These are phyloP conservation scores for Lolium multiflorum DNA, from an alignment of 176 grass and related monocot genomes.

Conservation along the genomic window DNA sequence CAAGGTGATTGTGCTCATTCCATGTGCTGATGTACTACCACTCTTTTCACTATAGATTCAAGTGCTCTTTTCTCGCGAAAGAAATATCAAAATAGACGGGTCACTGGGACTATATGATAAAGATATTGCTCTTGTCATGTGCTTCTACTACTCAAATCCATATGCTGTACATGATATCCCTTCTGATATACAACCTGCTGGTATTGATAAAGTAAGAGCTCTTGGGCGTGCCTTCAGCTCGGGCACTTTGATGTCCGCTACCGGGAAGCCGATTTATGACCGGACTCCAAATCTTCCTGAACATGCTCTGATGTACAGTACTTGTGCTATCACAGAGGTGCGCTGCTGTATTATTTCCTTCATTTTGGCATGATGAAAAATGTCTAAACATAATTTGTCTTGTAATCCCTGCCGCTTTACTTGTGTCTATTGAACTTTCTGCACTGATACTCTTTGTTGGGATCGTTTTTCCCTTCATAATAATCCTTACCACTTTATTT, in stretches of 20 bases:
- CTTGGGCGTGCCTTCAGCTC: not conserved
- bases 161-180: not conserved
- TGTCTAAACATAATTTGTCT: not conserved
- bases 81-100: not conserved
- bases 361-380: not conserved
- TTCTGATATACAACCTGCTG: too few species aligned
- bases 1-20: not conserved
- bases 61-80: not conserved
- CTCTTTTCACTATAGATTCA: not conserved
- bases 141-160: not conserved
- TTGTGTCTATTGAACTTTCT: not conserved
- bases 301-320: not conserved
- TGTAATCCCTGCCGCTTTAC: not conserved
- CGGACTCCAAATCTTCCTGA: too few species aligned
- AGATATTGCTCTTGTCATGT: constrained; percentile 2
- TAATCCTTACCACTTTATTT: not conserved
- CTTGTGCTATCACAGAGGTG: constrained; percentile 3
- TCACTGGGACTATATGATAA: constrained; percentile 7
- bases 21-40: not conserved
- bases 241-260: not conserved
- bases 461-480: not conserved
- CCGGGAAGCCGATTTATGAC: not conserved
- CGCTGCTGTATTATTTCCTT: not conserved
- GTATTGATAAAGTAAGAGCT: not conserved
- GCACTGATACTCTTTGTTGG: not conserved